These are phyloP conservation scores for Ophiognomonia clavigignenti-juglandacearum DNA, from an alignment of 2,329 filamentous ascomycete genomes.

Conservation along the genomic window DNA sequence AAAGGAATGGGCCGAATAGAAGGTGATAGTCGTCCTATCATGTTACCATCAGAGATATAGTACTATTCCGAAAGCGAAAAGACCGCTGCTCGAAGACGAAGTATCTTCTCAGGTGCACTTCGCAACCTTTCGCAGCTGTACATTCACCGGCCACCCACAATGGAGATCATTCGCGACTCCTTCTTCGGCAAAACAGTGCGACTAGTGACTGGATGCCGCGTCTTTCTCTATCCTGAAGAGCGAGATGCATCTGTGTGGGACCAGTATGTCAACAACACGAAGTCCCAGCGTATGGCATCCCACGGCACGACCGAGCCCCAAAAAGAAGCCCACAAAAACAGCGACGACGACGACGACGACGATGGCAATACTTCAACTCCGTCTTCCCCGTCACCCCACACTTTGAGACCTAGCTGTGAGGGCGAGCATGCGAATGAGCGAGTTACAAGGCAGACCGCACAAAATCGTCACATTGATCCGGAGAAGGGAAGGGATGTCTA, in stretches of 20 bases:
- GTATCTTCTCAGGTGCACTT: too few relatives aligned
- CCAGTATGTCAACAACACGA: conserved; percentile 42
- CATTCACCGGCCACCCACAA: too few relatives aligned
- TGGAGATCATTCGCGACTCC: conserved; percentile 38
- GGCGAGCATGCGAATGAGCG: neutral
- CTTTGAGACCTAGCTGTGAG: neutral
- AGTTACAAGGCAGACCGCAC: neutral
- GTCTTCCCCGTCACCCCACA: neutral
- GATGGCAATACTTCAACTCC: neutral
- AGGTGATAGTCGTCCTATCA: too few relatives aligned
- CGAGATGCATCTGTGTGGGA: conserved; percentile 41
- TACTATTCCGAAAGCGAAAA: too few relatives aligned
- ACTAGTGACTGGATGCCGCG: conserved; percentile 30
- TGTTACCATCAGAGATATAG: too few relatives aligned
- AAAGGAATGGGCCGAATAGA: too few relatives aligned
- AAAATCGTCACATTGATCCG: conserved; percentile 30
- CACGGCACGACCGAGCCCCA: conserved; percentile 32
- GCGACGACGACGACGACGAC: neutral
- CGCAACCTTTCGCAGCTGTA: too few relatives aligned
- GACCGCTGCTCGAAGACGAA: too few relatives aligned
- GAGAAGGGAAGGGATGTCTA: conserved; percentile 47
- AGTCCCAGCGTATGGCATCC: conserved; percentile 41
- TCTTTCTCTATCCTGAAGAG: conserved; percentile 41
- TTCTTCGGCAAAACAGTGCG: conserved; percentile 34
- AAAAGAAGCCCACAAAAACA: neutral